phyloP scores from a whole-genome alignment of 2,329 filamentous ascomycete species.

The Xylaria sp. region DNA sequence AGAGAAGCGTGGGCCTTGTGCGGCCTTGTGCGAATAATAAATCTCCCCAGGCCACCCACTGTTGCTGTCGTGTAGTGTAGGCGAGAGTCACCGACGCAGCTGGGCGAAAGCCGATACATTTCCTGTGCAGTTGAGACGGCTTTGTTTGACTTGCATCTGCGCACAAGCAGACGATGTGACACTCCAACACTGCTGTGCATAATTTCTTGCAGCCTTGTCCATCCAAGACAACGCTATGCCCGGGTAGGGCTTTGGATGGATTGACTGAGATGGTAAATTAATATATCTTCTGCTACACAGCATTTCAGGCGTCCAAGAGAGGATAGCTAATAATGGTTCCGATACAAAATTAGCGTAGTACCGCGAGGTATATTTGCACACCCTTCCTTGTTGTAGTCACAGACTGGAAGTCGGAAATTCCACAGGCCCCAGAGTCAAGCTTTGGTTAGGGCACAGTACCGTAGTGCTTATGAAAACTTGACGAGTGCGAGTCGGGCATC shows the following conservation, averaged over 20 bases:
- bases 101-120: slow-evolving; percentile 25
- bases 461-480: slow-evolving; percentile 40
- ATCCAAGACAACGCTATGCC: slow-evolving; percentile 34
- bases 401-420: slow-evolving; percentile 28
- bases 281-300: slow-evolving; percentile 33
- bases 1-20: slow-evolving; percentile 36
- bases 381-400: slow-evolving; percentile 6
- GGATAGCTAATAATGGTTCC: slow-evolving; percentile 20
- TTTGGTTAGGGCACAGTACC: slow-evolving; percentile 38
- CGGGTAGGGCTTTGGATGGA: slow-evolving; percentile 36
- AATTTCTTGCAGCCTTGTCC: slow-evolving; percentile 43
- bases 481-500: slow-evolving; percentile 45
- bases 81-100: slow-evolving; percentile 24
- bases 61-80: slow-evolving; percentile 5
- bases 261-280: slow-evolving; percentile 29
- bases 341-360: slow-evolving; percentile 7
- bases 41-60: slow-evolving; percentile 41
- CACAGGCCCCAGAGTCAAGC: slow-evolving; percentile 27
- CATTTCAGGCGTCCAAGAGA: slow-evolving; percentile 26
- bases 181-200: slow-evolving; percentile 43
- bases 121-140: slow-evolving; percentile 30
- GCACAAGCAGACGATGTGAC: slow-evolving; percentile 29
- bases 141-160: slow-evolving; percentile 44
- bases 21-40: slow-evolving; percentile 44
- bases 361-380: slow-evolving; percentile 7